phyloP scores from a whole-genome alignment of 2,329 filamentous ascomycete species.

The Lachnellula cervina region DNA sequence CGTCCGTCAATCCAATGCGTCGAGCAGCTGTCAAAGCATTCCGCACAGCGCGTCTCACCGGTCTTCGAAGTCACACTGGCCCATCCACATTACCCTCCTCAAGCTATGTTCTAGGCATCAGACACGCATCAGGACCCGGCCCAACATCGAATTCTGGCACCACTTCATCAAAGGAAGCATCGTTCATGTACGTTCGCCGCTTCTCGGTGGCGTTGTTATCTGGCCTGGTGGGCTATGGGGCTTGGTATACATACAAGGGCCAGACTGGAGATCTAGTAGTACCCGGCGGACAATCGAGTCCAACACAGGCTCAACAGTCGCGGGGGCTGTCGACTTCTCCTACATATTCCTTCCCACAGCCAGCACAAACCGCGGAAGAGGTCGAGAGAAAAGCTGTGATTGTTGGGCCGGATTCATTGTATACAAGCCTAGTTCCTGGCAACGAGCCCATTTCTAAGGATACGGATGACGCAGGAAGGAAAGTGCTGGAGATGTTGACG shows the following conservation, averaged over 20 bases:
- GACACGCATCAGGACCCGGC: conserved; percentile 37
- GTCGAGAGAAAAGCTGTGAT: conserved; percentile 69
- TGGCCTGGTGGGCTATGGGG: conserved; percentile 65
- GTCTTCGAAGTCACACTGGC: conserved; percentile 45
- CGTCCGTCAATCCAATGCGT: conserved; percentile 55
- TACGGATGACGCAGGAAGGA: conserved; percentile 76
- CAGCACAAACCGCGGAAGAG: conserved; percentile 27
- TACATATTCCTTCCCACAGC: conserved; percentile 18
- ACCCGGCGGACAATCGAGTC: neutral
- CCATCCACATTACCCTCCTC: conserved; percentile 29
- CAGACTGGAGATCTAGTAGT: conserved; percentile 9
- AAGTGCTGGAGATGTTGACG: conserved; percentile 92
- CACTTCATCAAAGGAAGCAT: conserved; percentile 23
- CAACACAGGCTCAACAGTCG: conserved; percentile 25
- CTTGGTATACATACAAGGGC: conserved; percentile 67
- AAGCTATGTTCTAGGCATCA: conserved; percentile 42
- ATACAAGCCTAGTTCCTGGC: conserved; percentile 79
- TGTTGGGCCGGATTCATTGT: conserved; percentile 85
- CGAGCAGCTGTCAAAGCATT: conserved; percentile 64
- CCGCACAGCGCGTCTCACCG: conserved; percentile 61
- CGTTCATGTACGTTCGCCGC: conserved; percentile 70
- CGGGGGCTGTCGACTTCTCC: conserved; percentile 21
- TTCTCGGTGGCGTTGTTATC: conserved; percentile 63
- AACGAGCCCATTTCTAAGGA: conserved; percentile 85
- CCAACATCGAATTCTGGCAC: conserved; percentile 25